Percentiles rank a stretch among this genome's conserved stretches.
Evolutionary conservation across 1,284 basidiomycete genomes (phyloP).

Genomic region (Ganoderma leucocontextum): DNA sequence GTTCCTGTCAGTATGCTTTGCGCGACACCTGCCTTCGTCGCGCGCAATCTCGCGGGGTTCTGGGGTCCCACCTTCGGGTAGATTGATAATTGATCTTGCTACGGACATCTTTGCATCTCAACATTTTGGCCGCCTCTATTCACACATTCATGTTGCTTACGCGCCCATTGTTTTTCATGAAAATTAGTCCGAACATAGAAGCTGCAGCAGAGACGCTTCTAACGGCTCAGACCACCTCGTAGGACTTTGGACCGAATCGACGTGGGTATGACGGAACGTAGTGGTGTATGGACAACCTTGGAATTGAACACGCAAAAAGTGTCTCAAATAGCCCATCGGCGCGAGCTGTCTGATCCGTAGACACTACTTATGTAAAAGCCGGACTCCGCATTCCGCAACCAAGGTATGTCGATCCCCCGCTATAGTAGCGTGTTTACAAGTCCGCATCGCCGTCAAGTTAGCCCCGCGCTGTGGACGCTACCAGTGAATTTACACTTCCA

Average conservation of each 20-base stretch:
- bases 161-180: conserved; percentile 5
- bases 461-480: background rate
- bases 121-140: background rate
- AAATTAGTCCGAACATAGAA: conserved; percentile 74
- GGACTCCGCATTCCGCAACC: background rate
- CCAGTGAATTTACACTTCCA: background rate
- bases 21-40: conserved; percentile 4
- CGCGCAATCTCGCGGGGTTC: background rate
- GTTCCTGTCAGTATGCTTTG: background rate
- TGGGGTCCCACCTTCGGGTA: background rate
- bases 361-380: background rate
- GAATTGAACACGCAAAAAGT: background rate
- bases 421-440: background rate
- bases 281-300: background rate
- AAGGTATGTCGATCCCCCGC: conserved; percentile 4
- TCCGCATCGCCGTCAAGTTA: background rate
- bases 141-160: conserved; percentile 5
- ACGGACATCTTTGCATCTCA: conserved; percentile 2
- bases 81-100: background rate
- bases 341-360: background rate
- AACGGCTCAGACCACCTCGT: conserved; percentile 34
- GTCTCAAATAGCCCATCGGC: background rate
- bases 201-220: conserved; percentile 83
- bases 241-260: background rate
- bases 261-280: background rate